Evolutionary conservation across 257 asterid species (phyloP).

Genomic region (Lantana camara): DNA sequence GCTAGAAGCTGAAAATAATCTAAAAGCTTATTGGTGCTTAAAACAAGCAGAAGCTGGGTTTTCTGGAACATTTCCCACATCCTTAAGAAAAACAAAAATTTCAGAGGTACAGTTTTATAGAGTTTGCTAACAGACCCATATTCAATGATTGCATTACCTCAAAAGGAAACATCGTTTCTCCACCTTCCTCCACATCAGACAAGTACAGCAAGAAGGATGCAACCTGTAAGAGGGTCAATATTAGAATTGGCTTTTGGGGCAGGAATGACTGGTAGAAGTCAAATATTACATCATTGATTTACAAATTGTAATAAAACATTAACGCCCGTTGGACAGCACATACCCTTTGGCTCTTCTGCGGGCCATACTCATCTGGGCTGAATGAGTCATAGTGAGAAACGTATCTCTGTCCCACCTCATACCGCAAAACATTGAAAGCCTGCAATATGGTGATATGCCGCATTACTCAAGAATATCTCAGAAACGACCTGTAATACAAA

Average conservation of each 20-base stretch:
- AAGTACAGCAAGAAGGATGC: slow-evolving; percentile 86
- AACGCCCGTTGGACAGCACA: no score
- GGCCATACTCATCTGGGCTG: slow-evolving; percentile 74
- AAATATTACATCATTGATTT: neutral
- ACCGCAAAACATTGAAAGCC: slow-evolving; percentile 84
- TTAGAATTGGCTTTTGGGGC: no score
- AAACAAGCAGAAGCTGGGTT: no score
- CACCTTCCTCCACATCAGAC: slow-evolving; percentile 92
- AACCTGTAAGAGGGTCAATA: slow-evolving; percentile 51
- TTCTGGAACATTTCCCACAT: no score
- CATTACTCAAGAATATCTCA: slow-evolving; percentile 46
- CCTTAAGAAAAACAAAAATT: no score
- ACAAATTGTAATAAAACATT: neutral
- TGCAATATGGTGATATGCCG: slow-evolving; percentile 57
- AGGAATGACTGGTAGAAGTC: neutral
- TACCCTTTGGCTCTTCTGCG: slow-evolving; percentile 89
- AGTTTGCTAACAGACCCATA: no score
- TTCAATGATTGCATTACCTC: slow-evolving; percentile 48
- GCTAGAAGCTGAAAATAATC: no score
- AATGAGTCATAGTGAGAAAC: slow-evolving; percentile 83
- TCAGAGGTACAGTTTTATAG: no score
- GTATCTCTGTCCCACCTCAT: slow-evolving; percentile 80
- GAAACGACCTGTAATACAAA: slow-evolving; percentile 50
- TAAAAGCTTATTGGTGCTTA: no score
- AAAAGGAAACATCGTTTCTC: slow-evolving; percentile 94